phyloP scores from a whole-genome alignment of 1,284 basidiomycete genomes.

The Cystobasidiaceae sp. region DNA sequence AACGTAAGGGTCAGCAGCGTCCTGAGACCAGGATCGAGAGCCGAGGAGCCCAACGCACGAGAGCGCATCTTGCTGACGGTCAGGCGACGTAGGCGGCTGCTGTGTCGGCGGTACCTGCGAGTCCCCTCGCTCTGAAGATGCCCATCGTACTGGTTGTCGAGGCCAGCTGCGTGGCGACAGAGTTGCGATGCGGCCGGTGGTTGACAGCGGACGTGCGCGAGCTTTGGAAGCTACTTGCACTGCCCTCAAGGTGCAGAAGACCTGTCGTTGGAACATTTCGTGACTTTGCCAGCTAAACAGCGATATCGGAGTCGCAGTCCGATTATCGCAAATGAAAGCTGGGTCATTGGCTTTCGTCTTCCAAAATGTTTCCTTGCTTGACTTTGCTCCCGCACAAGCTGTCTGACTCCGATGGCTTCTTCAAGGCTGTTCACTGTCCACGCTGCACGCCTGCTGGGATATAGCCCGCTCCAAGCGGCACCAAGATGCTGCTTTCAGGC shows the following conservation, averaged over 20 bases:
- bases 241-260: too few relatives aligned
- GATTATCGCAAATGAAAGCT: neutral
- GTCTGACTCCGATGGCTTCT: neutral
- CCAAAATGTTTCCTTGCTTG: too few relatives aligned
- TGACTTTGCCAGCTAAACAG: neutral
- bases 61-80: neutral
- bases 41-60: neutral
- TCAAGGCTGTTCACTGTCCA: neutral
- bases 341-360: neutral
- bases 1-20: too few relatives aligned
- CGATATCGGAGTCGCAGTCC: too few relatives aligned
- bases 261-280: too few relatives aligned
- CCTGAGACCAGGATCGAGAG: too few relatives aligned
- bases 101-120: slow-evolving; percentile 3
- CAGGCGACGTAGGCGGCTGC: slow-evolving; percentile 25
- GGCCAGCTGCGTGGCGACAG: slow-evolving; percentile 3
- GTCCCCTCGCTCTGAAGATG: slow-evolving; percentile 11
- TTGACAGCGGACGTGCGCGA: too few relatives aligned
- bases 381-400: neutral
- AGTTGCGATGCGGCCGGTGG: too few relatives aligned
- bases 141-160: neutral
- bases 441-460: neutral
- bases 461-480: neutral
- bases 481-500: too few relatives aligned
- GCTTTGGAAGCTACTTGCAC: too few relatives aligned